These are phyloP conservation scores for Phytophthora aleatoria DNA, from an alignment of 352 stramenopile species.

Conservation along the genomic window DNA sequence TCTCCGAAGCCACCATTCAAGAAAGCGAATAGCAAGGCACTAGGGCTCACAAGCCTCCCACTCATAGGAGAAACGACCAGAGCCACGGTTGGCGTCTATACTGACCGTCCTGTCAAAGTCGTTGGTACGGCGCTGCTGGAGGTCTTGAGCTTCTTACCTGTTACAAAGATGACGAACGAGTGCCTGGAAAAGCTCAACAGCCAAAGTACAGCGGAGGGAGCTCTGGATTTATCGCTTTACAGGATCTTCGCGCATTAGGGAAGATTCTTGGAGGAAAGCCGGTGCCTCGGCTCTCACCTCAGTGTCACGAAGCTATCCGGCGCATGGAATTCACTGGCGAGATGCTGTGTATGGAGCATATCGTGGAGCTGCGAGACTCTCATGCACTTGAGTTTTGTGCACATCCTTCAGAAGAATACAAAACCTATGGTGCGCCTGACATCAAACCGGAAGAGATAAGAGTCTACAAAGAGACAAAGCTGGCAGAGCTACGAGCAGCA, in stretches of 20 bases:
- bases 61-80: not conserved
- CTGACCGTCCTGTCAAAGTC: not conserved
- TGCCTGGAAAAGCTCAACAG: not conserved
- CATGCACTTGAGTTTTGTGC: not conserved
- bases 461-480: constrained; percentile 4
- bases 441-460: not conserved
- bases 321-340: not conserved
- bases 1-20: not conserved
- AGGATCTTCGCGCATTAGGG: not conserved
- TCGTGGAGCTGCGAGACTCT: not conserved
- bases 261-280: not conserved
- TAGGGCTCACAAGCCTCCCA: not conserved
- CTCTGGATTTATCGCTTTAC: not conserved
- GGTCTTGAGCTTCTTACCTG: not conserved
- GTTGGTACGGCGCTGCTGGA: not conserved
- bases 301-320: not conserved
- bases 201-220: not conserved
- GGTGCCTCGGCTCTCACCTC: not conserved
- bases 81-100: not conserved
- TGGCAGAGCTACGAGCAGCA: constrained; percentile 19
- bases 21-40: not conserved
- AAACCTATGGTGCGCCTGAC: not conserved
- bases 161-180: not conserved
- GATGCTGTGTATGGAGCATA: not conserved
- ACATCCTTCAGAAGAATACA: not conserved